phyloP scores from a whole-genome alignment of 2,329 filamentous ascomycete species.

The Aureobasidium mangrovei region DNA sequence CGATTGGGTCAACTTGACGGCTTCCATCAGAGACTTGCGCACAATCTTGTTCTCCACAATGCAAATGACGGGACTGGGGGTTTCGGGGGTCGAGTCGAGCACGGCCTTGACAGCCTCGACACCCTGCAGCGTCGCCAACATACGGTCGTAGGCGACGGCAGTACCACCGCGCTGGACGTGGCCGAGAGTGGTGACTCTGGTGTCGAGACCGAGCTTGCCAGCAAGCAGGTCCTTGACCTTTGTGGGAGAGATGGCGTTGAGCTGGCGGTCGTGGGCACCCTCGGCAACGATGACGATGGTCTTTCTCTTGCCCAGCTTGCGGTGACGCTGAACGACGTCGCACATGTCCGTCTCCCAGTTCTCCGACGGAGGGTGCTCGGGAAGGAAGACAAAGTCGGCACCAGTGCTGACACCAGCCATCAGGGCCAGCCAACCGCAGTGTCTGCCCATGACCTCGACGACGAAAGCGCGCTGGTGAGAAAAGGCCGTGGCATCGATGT shows the following conservation, averaged over 20 bases:
- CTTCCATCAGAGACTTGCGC: constrained; percentile 78
- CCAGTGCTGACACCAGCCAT: constrained; percentile 94
- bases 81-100: constrained; percentile 78
- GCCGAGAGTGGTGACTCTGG: constrained; percentile 85
- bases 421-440: constrained; percentile 94
- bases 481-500: constrained; percentile 88
- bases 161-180: constrained; percentile 95
- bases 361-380: constrained; percentile 78
- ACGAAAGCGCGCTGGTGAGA: constrained; percentile 96
- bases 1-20: constrained; percentile 76
- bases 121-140: constrained; percentile 85
- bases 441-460: constrained; percentile 95
- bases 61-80: constrained; percentile 87
- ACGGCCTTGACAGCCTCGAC: constrained; percentile 91
- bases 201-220: constrained; percentile 72
- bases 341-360: constrained; percentile 91
- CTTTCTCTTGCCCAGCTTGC: constrained; percentile 82
- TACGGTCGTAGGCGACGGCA: constrained; percentile 88
- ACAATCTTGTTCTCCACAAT: constrained; percentile 98
- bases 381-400: constrained; percentile 94
- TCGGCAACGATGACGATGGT: constrained; percentile 98
- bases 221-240: constrained; percentile 87
- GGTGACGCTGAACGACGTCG: constrained; percentile 67
- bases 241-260: constrained; percentile 71
- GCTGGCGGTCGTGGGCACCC: constrained; percentile 75